phyloP scores from a whole-genome alignment of 108 stramenopile genomes.

The Licmophora abbreviata region DNA sequence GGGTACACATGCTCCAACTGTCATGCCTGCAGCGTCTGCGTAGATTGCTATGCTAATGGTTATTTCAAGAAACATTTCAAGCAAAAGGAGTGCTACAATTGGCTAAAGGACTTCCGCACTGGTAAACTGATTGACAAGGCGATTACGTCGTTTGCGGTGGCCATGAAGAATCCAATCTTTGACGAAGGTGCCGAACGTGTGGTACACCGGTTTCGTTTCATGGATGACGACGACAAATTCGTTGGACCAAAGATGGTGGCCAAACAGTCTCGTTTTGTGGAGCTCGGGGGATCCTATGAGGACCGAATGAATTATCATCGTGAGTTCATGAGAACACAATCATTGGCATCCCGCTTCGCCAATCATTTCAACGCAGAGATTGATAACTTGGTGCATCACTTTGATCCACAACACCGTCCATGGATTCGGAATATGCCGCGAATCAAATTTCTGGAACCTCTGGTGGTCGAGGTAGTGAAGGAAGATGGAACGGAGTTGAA shows the following conservation, averaged over 20 bases:
- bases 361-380: slow-evolving; percentile 34
- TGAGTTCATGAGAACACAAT: slow-evolving; percentile 40
- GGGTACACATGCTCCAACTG: slow-evolving; percentile 9
- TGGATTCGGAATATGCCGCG: slow-evolving; percentile 15
- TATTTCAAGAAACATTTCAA: background rate
- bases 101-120: background rate
- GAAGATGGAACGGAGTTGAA: slow-evolving; percentile 13
- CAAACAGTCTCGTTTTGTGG: slow-evolving; percentile 42
- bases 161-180: slow-evolving; percentile 36
- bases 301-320: slow-evolving; percentile 19
- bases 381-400: slow-evolving; percentile 8
- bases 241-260: slow-evolving; percentile 39
- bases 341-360: slow-evolving; percentile 26
- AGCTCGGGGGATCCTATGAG: slow-evolving; percentile 5
- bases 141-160: slow-evolving; percentile 28
- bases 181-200: slow-evolving; percentile 52
- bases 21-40: slow-evolving; percentile 7
- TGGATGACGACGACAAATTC: slow-evolving; percentile 29
- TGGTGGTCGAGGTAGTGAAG: slow-evolving; percentile 16
- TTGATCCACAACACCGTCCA: slow-evolving; percentile 1
- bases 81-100: slow-evolving; percentile 12
- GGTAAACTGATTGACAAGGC: slow-evolving; percentile 12
- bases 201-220: slow-evolving; percentile 30
- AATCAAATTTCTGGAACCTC: slow-evolving; percentile 33
- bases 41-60: background rate